Evolutionary conservation across 2,329 filamentous ascomycete genomes (phyloP), one percentile per base, ranked within the genome.

Genomic region (Cucurbitaria berberidis): DNA sequence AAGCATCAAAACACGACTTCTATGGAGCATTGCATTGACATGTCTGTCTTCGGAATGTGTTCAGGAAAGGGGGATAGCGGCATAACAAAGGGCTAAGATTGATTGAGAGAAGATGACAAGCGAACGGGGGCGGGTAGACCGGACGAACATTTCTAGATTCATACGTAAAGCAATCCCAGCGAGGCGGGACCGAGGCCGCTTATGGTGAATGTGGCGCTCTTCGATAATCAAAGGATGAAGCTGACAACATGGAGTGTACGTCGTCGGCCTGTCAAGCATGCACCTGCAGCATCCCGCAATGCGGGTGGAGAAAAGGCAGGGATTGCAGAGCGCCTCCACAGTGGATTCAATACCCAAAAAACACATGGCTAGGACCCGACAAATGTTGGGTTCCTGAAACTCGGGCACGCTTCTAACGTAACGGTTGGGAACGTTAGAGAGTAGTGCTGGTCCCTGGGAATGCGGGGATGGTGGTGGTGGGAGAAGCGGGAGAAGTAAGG

Each of bases 81-180:
- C 44, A 46, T 46, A 36, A 46, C 10, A 29, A 44, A 39, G 36
- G 29, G 32, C 42, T 35, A 34, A 45, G 42, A 45, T 45, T 45
- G 42, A n/a, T n/a, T n/a, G n/a, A n/a, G n/a, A n/a, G n/a, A n/a
- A 26, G 22, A 13, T 26, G 22, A 9, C 19, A 26, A 42, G 40
- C 21, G 38, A 24, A 22, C 18, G 24, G 27, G 30, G 41, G 26
- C 26, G 30, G 41, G 40, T 27, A 26, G 26, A 27, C 15, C 43
- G 32, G 44, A 36, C 32, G 32, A 46, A 19, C 15, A 35, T 15
- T 26, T 15, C 29, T 34, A 13, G 29, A 45, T 22, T 36, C 8
- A 11, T 26, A 38, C 26, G 44, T 22, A 36, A 5, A 36, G 16
- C 19, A 27, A 9, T 32, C 44, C 44, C 44, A 15, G 44, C 32